phyloP scores from a whole-genome alignment of 2,329 filamentous ascomycete genomes.

The Diaporthe nobilis region DNA sequence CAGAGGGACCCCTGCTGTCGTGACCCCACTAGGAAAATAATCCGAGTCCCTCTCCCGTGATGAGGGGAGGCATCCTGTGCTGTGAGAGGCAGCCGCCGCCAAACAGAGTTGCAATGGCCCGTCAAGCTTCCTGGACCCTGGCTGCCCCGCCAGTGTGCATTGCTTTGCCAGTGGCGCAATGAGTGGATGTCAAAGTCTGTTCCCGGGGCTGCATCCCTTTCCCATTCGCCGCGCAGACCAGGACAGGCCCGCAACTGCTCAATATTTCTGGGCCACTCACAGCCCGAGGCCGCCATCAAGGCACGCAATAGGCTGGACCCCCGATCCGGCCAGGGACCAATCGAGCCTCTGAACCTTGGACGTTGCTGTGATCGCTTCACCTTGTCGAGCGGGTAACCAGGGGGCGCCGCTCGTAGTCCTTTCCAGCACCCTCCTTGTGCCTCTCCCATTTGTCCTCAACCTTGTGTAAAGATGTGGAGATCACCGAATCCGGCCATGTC shows the following conservation, averaged over 20 bases:
- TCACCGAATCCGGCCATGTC: slow-evolving; percentile 21
- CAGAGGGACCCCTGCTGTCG: not conserved
- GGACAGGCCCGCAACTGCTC: not conserved
- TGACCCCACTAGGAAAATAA: slow-evolving; percentile 4
- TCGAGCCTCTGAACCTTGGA: slow-evolving; percentile 35
- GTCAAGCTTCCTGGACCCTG: slow-evolving; percentile 22
- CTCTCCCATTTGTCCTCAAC: slow-evolving; percentile 39
- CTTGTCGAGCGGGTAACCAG: slow-evolving; percentile 37
- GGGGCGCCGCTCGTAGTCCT: slow-evolving; percentile 21
- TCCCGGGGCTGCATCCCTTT: slow-evolving; percentile 14
- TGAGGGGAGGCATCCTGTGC: not conserved
- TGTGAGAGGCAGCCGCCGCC: slow-evolving; percentile 22
- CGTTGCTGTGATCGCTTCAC: slow-evolving; percentile 35
- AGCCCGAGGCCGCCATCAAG: slow-evolving; percentile 10
- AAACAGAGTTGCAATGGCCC: not conserved
- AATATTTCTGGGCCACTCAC: slow-evolving; percentile 35
- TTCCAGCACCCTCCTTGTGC: slow-evolving; percentile 7
- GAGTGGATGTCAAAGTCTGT: slow-evolving; percentile 16
- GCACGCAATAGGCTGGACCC: slow-evolving; percentile 38
- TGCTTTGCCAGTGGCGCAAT: slow-evolving; percentile 23
- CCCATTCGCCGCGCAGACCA: slow-evolving; percentile 25
- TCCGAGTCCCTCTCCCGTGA: not conserved
- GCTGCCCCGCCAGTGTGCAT: slow-evolving; percentile 17
- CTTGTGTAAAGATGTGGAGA: slow-evolving; percentile 12
- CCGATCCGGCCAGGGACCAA: slow-evolving; percentile 36